Base-by-base conservation (phyloP, 2,329 filamentous ascomycete species). In the Nothophoma quercina region DNA sequence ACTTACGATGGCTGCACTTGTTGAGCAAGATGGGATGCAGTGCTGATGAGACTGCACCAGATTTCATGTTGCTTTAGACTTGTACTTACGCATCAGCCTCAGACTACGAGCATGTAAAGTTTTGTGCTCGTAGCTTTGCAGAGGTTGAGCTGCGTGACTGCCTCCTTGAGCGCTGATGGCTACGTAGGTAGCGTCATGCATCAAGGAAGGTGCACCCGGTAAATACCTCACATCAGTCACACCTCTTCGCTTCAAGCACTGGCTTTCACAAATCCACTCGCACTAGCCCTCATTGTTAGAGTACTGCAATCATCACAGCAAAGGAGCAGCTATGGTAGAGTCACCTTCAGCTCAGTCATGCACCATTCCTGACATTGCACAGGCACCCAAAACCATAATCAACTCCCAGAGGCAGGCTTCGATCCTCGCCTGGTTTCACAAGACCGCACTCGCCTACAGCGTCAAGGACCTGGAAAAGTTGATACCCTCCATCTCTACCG, bases 391-490 rank as follows among this genome's bases (percentile, higher is more conserved):
- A 71, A 76, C 77, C 23, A 76, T 82, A 39, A 79, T 84, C 54
- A 83, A 85, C 51, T 76, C 79, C 10, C 80, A 81, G 30, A 88
- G 88, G 70, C 79, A 84, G 60, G 75, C 78, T 22, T 77, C 82
- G 29, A 84, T 87, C 56, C 76, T 87, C 55, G 72, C 79, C 13
- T 85, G 85, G 77, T 80, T 89, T 56, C 83, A 82, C 63, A 78
- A 79, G 53, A 83, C 84, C 4, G 78, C 82, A 51, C 83, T 82
- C 29, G 86, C 85, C 15, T 85, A 88, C 72, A 85, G 80, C 44
- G 78, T 89, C 72, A 88, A 88, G 67, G 86, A 89, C 52, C 81
- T 89, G 8, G 86, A 89, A 70, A 88, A 88, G 70, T 75, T 76
- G 7, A 75, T 89, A 21, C 85, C 85, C 2, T 76, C 80, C 1